Evolutionary conservation across 768 basidiomycete species (phyloP).

Genomic region (Lentinula boryana): DNA sequence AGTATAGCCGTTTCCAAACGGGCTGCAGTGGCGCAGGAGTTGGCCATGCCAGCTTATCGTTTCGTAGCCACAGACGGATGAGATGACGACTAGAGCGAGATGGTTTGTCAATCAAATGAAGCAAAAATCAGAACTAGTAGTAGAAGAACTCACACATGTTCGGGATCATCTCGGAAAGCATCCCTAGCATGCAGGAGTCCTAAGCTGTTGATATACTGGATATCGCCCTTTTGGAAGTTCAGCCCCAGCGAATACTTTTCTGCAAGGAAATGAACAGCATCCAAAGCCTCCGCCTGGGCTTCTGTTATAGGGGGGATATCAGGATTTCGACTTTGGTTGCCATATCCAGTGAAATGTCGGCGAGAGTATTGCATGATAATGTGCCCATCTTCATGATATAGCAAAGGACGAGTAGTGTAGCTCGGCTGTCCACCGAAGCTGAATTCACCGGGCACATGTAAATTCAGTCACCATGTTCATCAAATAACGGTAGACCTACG

Average conservation of each 20-base stretch:
- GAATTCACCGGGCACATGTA: neutral
- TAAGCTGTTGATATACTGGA: conserved; percentile 43
- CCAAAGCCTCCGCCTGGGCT: conserved; percentile 43
- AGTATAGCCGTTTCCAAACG: conserved; percentile 34
- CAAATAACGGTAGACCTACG: conserved; percentile 15
- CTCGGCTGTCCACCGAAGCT: conserved; percentile 33
- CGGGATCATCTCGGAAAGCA: conserved; percentile 33
- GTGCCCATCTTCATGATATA: conserved; percentile 32
- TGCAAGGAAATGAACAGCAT: conserved; percentile 37
- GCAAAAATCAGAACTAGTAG: neutral
- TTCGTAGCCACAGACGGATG: conserved; percentile 39
- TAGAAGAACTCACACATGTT: conserved; percentile 29
- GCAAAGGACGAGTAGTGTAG: conserved; percentile 30
- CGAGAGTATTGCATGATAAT: conserved; percentile 42
- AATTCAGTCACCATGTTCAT: neutral
- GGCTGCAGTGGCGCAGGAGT: conserved; percentile 31
- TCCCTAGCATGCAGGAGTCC: conserved; percentile 39
- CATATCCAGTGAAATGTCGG: conserved; percentile 37
- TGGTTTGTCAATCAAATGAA: neutral
- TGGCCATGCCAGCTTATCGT: conserved; percentile 40
- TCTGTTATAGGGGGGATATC: conserved; percentile 41
- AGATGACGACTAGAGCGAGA: conserved; percentile 21
- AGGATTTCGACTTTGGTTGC: conserved; percentile 24
- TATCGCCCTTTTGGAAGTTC: conserved; percentile 44
- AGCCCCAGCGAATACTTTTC: conserved; percentile 36